Evolutionary conservation across 352 stramenopile species (phyloP), one percentile per base, ranked within the genome.

Genomic region (Phytopythium mirpurense): DNA sequence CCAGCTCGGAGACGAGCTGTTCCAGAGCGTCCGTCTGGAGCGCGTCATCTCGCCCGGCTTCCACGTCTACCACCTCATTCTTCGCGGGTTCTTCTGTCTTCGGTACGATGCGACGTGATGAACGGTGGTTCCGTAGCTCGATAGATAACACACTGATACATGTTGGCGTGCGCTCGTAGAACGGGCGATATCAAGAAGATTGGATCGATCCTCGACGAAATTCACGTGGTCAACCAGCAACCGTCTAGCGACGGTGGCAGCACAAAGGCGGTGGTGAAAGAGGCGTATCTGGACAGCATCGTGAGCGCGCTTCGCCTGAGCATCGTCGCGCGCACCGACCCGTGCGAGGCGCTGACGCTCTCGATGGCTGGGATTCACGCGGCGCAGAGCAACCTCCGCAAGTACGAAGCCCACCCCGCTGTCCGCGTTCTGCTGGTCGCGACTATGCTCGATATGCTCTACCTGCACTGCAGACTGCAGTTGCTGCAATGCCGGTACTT

Each of bases 371-470:
- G 65, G 5, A 85, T 87, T 8, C 68, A 82, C 42, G 54, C 55
- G 15, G 62, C 77, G 18, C 81, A 91, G 64, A 52, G 51, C 47
- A 86, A 76, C 24, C 34, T 89, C 12, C 62, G 74, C 27, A 62
- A 53, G 31, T 78, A 77, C 37, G 37, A 58, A 6, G n/a, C 59
- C 8, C 61, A 70, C 41, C 59, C 63, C 2, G 64, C 67, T 21
- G 56, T 85, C 11, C 60, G 77, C 26, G 27, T 74, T 2, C 67
- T 91, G 56, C 62, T 89, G 37, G 62, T 83, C 26, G 72, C 63
- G 11, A 70, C 68, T 9, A 58, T 91, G 26, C 84, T 91, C 42
- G 81, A 91, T 54, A 81, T 86, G 76, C 64, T 89, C 1, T 62
- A 83, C 46, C 44, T 74, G 32, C 83, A 86, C 47, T 91, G 81